Percentiles rank a stretch among this genome's conserved stretches.
Conservation (phyloP, 768 basidiomycete species). For the Calocybe indica region DNA sequence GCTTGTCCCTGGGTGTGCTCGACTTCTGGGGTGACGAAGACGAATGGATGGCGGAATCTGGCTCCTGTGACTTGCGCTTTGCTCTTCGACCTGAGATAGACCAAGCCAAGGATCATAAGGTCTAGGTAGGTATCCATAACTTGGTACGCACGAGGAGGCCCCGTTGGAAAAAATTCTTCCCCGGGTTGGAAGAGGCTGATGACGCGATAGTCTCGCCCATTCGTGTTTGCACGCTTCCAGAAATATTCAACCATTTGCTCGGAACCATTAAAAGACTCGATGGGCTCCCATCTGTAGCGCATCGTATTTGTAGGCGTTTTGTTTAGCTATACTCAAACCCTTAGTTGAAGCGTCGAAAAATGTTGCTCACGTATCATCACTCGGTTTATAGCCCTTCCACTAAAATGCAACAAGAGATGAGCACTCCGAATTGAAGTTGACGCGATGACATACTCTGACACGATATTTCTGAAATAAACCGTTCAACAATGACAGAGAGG, state of each 20-base stretch:
- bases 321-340: no score
- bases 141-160: slow-evolving; percentile 49
- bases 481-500: slow-evolving; percentile 5
- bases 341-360: background rate
- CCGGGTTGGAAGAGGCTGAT: slow-evolving; percentile 43
- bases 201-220: slow-evolving; percentile 44
- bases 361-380: slow-evolving; percentile 52
- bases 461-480: slow-evolving; percentile 40
- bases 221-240: slow-evolving; percentile 41
- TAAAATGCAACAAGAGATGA: slow-evolving; percentile 16
- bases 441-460: slow-evolving; percentile 42
- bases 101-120: background rate
- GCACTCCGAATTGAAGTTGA: background rate
- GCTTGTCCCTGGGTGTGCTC: slow-evolving; percentile 5
- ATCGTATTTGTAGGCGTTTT: background rate
- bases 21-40: slow-evolving; percentile 11
- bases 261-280: slow-evolving; percentile 50
- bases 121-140: background rate
- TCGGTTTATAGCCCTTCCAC: slow-evolving; percentile 56
- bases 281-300: slow-evolving; percentile 59
- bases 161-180: slow-evolving; percentile 48
- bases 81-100: slow-evolving; percentile 13
- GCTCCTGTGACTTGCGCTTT: slow-evolving; percentile 7
- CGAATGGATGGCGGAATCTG: background rate
- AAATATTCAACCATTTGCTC: slow-evolving; percentile 49